Evolutionary conservation across 2,329 filamentous ascomycete species (phyloP), one percentile per base, ranked within the genome.

Genomic region (Paramyrothecium sp.): DNA sequence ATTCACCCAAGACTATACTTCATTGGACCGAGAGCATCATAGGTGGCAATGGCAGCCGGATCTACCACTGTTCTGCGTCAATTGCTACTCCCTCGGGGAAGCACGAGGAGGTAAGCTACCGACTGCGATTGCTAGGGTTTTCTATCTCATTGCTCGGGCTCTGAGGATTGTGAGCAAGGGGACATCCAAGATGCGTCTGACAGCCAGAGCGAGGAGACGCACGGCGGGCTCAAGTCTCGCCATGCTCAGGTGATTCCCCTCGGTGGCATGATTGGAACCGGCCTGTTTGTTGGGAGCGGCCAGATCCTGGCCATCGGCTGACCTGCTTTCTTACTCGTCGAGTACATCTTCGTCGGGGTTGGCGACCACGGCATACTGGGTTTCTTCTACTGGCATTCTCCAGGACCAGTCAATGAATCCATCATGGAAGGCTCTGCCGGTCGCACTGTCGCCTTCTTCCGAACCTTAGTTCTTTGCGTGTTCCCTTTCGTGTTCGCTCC

Each of bases 401-500:
- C 89, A 0, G 89, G 89, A 3, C 78, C 89, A 0, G 91, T 92
- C 71, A 81, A 81, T 17, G 81, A 85, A 57, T 81, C 85, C 58
- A 84, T 87, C 63, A 79, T 76, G 20, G 74, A 73, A 0, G 89
- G 88, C 3, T 68, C 77, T 23, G 79, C 89, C 0, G 90, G 90
- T 10, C 78, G 80, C 26, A 92, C 88, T 64, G 75, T 90, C 3
- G 90, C 89, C 0, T 90, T 93, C 61, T 71, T 91, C 50, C 81
- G 87, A 60, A 90, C 88, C 62, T 73, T 90, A 38, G 88, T 89
- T 60, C 80, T 84, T 55, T 86, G 86, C 8, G 71, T 73, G 3
- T 76, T 77, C 49, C 82, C 82, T 23, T 88, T 88, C 69, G 84
- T 83, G 2, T 80, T 86, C 56, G 80, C 80, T 2, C 84, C 85